A percentile compares a stretch with the other conserved stretches of the same genome.
Evolutionary conservation across 2,329 filamentous ascomycete genomes (phyloP).

Genomic region (Chrysosporium keratinophilum): DNA sequence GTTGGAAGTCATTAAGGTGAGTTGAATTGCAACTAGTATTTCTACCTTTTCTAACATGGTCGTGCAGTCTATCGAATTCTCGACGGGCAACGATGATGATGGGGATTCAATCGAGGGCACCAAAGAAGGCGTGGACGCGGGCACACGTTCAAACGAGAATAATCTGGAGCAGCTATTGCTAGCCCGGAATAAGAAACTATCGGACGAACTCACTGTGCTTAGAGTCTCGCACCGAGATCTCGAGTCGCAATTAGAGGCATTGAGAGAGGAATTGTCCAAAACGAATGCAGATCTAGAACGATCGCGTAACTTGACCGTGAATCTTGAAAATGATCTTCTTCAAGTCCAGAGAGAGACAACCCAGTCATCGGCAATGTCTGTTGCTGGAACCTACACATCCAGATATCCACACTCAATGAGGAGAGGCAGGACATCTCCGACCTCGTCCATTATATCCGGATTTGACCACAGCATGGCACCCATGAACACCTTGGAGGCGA

Average conservation of each 20-base stretch:
- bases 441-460: constrained; percentile 97
- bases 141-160: constrained; percentile 56
- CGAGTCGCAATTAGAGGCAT: constrained; percentile 62
- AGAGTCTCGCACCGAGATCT: constrained; percentile 90
- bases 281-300: constrained; percentile 81
- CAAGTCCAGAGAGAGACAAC: constrained; percentile 75
- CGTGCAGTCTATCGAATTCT: constrained; percentile 76
- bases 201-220: constrained; percentile 83
- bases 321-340: constrained; percentile 82
- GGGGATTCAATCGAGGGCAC: constrained; percentile 40
- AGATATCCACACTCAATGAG: constrained; percentile 62
- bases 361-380: constrained; percentile 75
- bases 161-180: constrained; percentile 84
- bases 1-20: constrained; percentile 76
- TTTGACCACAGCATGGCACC: constrained; percentile 59
- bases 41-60: constrained; percentile 11
- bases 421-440: constrained; percentile 69
- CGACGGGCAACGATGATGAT: constrained; percentile 72
- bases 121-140: constrained; percentile 17
- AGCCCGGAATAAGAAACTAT: constrained; percentile 90
- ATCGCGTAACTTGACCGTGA: constrained; percentile 71
- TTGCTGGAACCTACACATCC: constrained; percentile 81
- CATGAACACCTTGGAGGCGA: constrained; percentile 45
- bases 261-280: constrained; percentile 73
- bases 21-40: constrained; percentile 9